Evolutionary conservation across 805 yeast species (phyloP), one percentile per base, ranked within the genome.

Genomic region (Blastobotrys terrestris): DNA sequence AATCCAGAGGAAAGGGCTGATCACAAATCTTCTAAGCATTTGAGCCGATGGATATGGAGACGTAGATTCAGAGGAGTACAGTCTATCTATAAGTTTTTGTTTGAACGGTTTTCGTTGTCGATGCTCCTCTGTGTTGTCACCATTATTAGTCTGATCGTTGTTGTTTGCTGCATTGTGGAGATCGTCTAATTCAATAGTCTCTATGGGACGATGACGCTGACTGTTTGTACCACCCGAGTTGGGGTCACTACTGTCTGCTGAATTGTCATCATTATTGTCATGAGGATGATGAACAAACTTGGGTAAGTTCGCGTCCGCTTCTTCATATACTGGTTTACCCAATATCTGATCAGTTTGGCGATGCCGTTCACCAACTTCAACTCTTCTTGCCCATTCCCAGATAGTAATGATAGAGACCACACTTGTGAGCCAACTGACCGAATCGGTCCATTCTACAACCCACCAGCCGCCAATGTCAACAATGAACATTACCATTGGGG

Each of bases 341-440:
- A 88, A 65, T 3, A 87, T 78, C 5, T 92, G 87, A 54, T 81
- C 83, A 44, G 81, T 80, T 60, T 86, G 91, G 51, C 77, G 76
- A 14, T 70, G 71, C 56, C 79, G 78, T 68, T 81, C 82, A 42
- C 84, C 66, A 11, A 77, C 72, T 49, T 77, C 77, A 52, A 84
- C 74, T 56, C 85, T 74, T 62, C 85, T 86, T 55, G 85, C 77
- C 92, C 95, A 88, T 66, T 87, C 95, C 94, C 95, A 86, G 0
- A 87, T 87, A 8, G 84, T 75, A 4, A 85, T 85, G 31, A 87
- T 85, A 39, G 87, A 78, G 18, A 84, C 73, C 6, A 85, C 78
- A 63, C 83, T 84, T n/a, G 84, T 78, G 1, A 86, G 83, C 16
- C 87, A 78, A 44, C 85, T 82, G 67, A 86, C 85, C 44, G 86